Percentiles rank a stretch among this genome's conserved stretches.
These are phyloP conservation scores for Kickxella alabastrina DNA, from an alignment of 192 early-diverging fungal species.

Conservation along the genomic window DNA sequence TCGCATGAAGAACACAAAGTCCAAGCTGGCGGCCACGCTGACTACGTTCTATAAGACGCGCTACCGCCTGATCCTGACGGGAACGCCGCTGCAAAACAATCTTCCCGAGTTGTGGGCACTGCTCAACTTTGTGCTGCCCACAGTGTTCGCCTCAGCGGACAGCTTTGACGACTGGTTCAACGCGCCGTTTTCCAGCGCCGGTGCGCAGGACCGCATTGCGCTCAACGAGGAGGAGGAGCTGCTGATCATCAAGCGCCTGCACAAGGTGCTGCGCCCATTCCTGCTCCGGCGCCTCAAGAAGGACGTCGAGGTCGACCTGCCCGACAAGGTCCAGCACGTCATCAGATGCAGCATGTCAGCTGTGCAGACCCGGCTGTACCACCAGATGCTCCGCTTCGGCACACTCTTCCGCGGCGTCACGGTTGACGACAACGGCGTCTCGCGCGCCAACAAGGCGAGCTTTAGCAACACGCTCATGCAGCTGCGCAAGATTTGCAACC, in stretches of 20 bases:
- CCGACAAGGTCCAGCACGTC: constrained; percentile 94
- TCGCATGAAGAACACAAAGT: constrained; percentile 94
- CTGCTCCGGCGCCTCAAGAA: constrained; percentile 93
- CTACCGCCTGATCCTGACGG: constrained; percentile 94
- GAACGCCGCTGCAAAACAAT: constrained; percentile 99
- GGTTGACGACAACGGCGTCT: constrained; percentile 29
- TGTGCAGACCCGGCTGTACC: constrained; percentile 78
- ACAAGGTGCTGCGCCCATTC: constrained; percentile 97
- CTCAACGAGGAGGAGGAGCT: constrained; percentile 98
- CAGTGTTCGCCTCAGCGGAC: constrained; percentile 94
- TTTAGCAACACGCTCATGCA: constrained; percentile 98
- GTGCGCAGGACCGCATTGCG: constrained; percentile 82
- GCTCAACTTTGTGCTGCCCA: constrained; percentile 93
- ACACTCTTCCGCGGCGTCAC: constrained; percentile 61
- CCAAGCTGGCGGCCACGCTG: constrained; percentile 80
- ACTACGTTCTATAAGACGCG: constrained; percentile 85
- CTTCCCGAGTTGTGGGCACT: constrained; percentile 95
- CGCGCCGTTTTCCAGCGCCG: constrained; percentile 79
- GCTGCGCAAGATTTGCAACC: constrained; percentile 96
- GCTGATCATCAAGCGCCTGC: constrained; percentile 92
- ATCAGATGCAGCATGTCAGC: constrained; percentile 89
- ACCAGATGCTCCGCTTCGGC: constrained; percentile 79
- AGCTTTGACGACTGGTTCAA: constrained; percentile 99
- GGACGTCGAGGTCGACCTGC: constrained; percentile 96
- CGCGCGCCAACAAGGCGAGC: constrained; percentile 49